These are phyloP conservation scores for Lagenaria siceraria DNA, from an alignment of 306 rosid species.

Conservation along the genomic window DNA sequence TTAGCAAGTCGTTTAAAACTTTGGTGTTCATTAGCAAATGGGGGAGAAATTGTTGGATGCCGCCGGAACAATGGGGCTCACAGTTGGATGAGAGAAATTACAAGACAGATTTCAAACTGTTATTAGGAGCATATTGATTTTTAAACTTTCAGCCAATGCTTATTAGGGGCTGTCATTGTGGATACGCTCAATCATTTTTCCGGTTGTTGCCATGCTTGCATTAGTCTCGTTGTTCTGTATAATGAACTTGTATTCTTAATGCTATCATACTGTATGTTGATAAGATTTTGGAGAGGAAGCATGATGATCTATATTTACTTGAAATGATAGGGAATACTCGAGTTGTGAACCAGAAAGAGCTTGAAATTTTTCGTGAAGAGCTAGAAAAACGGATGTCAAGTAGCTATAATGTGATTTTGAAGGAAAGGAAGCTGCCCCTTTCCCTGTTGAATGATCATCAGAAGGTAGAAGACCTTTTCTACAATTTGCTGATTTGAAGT, in stretches of 20 bases:
- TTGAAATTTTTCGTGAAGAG: conserved; percentile 73
- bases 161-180: not conserved
- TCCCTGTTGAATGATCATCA: conserved; percentile 75
- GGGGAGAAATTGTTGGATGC: not conserved
- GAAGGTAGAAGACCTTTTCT: conserved; percentile 37
- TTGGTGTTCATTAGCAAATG: not conserved
- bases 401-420: conserved; percentile 65
- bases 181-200: not conserved
- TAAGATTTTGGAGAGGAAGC: not conserved
- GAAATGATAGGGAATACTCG: conserved; percentile 50
- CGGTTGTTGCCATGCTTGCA: not conserved
- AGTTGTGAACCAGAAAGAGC: conserved; percentile 70
- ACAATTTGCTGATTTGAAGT: not conserved
- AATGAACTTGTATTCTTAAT: not conserved
- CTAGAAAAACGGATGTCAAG: conserved; percentile 47
- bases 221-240: not conserved
- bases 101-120: not conserved
- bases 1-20: not conserved
- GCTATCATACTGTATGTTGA: not conserved
- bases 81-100: not conserved
- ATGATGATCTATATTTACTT: not conserved
- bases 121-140: not conserved
- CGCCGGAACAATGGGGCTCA: not conserved
- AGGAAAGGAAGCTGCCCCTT: conserved; percentile 56
- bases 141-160: not conserved